Evolutionary conservation across 2,329 filamentous ascomycete genomes (phyloP).

Genomic region (Aspergillus costaricaensis): DNA sequence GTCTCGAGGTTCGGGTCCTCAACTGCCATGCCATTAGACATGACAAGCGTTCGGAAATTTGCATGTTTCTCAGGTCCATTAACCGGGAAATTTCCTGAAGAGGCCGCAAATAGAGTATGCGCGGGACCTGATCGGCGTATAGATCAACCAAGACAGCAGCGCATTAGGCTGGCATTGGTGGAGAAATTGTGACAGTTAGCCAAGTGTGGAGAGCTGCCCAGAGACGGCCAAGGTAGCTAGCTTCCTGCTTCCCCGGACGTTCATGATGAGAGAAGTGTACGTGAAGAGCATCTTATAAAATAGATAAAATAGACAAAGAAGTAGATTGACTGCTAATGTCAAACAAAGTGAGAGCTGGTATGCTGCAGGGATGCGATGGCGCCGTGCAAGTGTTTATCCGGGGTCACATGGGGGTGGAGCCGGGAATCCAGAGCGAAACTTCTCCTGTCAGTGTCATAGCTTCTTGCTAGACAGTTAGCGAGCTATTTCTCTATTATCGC

Average conservation of each 20-base stretch:
- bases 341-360: no score
- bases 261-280: neutral
- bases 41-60: neutral
- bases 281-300: no score
- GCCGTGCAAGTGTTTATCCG: neutral
- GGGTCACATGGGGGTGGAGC: neutral
- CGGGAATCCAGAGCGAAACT: neutral
- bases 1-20: neutral
- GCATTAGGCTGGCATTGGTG: slow-evolving; percentile 12
- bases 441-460: neutral
- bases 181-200: slow-evolving; percentile 8
- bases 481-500: neutral
- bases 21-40: neutral
- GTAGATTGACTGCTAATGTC: no score
- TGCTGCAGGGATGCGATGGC: neutral
- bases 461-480: neutral
- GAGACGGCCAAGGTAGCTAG: neutral
- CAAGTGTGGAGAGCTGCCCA: neutral
- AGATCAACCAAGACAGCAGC: neutral
- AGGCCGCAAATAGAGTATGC: neutral
- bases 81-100: neutral
- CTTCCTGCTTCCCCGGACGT: neutral
- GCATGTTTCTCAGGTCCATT: neutral
- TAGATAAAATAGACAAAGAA: no score
- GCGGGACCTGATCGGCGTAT: neutral